Conservation (phyloP, 805 yeast species). For the Millerozyma acaciae region DNA sequence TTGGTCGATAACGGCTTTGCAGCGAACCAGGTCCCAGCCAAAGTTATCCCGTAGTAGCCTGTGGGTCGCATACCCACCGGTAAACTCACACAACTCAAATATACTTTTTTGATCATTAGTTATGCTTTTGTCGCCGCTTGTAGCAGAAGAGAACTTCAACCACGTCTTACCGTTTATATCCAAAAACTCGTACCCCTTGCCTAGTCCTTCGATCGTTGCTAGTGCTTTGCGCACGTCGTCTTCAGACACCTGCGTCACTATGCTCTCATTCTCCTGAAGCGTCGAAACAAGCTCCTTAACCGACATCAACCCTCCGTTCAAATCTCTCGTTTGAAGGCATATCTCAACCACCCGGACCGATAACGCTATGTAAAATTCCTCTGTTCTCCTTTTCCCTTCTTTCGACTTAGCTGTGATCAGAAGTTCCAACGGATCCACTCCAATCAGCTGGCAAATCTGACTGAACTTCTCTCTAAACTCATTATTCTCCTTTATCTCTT, state of each 20-base stretch:
- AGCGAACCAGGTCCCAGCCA: slow-evolving; percentile 65
- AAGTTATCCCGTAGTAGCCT: slow-evolving; percentile 67
- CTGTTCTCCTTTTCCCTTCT: slow-evolving; percentile 25
- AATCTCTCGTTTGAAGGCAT: slow-evolving; percentile 62
- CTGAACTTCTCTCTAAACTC: slow-evolving; percentile 70
- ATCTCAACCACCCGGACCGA: slow-evolving; percentile 73
- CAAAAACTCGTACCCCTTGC: slow-evolving; percentile 67
- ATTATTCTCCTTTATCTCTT: slow-evolving; percentile 60
- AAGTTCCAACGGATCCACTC: slow-evolving; percentile 72
- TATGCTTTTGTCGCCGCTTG: slow-evolving; percentile 22
- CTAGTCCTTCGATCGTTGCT: slow-evolving; percentile 50
- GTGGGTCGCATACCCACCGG: slow-evolving; percentile 69
- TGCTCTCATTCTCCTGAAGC: slow-evolving; percentile 25
- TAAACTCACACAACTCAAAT: slow-evolving; percentile 68
- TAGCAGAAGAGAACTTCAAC: slow-evolving; percentile 33
- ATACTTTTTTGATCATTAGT: slow-evolving; percentile 64
- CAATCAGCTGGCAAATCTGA: slow-evolving; percentile 71
- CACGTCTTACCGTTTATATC: slow-evolving; percentile 55
- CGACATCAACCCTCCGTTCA: slow-evolving; percentile 80
- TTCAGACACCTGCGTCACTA: slow-evolving; percentile 31
- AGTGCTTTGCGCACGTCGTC: slow-evolving; percentile 58
- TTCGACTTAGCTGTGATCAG: slow-evolving; percentile 26
- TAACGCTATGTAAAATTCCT: slow-evolving; percentile 62
- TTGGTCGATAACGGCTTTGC: slow-evolving; percentile 63
- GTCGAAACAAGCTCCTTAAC: slow-evolving; percentile 40